Base-by-base conservation (phyloP, 345 rosid genomes). In the Eucalyptus caleyi region DNA sequence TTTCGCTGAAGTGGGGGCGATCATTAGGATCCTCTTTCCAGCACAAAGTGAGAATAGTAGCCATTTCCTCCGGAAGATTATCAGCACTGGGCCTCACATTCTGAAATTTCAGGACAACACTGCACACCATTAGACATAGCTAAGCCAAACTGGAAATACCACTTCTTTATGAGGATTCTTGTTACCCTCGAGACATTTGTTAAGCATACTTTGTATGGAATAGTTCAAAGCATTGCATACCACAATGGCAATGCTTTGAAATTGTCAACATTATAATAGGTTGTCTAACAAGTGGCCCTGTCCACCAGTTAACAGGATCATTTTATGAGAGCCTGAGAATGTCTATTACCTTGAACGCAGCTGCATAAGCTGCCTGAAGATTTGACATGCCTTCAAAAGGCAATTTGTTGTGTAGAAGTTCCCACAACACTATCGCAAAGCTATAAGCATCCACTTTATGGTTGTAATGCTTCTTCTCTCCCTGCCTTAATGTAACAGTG, bases 301-400 rank as follows among this genome's bases (percentile, higher is more conserved):
- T 10, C 21, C 67, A 54, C 44, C 16, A 37, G 65, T 6, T 80
- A 88, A 49, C n/a, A 54, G 16, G 30, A 44, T 24, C 72, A 47
- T 59, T 34, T 50, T 15, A 89, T 27, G 21, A 50, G 86, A 88
- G n/a, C 24, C 86, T 45, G 42, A 26, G 53, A 24, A 47, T 89
- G 87, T 80, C 32, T 34, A 89, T 86, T 93, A 94, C 99, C 95
- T 97, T 98, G 87, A 98, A 98, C 42, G 98, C 99, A 19, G 98
- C 99, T 59, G 99, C 98, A 91, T 97, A 98, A 90, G 98, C 98
- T 88, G 99, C 99, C 95, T 97, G 98, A 37, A 98, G 98, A 93
- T 98, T 98, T 7, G 98, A 98, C 99, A 97, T 97, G 91, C 99
- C 99, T 91, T 98, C 99, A 88, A 98, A 97, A 37, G 99, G 99